phyloP scores from a whole-genome alignment of 345 rosid genomes.

The Syzygium grande region DNA sequence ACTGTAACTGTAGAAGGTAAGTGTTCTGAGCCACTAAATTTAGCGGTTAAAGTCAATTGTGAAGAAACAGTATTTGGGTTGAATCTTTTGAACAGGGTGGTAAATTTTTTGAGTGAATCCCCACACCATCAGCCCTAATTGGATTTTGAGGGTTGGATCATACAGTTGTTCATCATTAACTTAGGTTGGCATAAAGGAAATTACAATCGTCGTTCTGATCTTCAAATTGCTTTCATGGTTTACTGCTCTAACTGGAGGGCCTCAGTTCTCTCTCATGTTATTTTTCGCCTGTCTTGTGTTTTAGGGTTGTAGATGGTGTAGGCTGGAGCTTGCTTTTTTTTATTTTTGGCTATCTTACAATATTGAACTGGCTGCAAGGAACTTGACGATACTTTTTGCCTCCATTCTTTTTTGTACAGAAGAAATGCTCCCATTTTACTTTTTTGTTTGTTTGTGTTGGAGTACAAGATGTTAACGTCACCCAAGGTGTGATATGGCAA shows the following conservation, averaged over 20 bases:
- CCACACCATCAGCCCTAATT: neutral
- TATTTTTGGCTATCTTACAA: neutral
- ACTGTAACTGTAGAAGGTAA: constrained; percentile 77
- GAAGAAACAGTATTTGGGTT: constrained; percentile 92
- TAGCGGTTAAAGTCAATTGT: constrained; percentile 68
- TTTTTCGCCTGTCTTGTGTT: neutral
- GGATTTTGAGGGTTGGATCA: neutral
- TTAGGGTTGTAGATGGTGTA: neutral
- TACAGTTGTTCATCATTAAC: neutral
- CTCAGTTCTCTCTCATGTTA: neutral
- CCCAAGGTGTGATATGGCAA: neutral
- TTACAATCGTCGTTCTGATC: neutral
- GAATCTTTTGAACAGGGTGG: constrained; percentile 73
- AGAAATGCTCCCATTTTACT: neutral
- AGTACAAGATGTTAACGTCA: neutral
- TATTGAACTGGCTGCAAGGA: neutral
- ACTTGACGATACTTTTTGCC: neutral
- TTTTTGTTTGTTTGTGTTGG: neutral
- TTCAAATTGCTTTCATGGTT: neutral
- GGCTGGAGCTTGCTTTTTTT: neutral
- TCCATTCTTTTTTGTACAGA: neutral
- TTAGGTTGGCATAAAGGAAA: neutral
- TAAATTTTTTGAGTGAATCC: constrained; percentile 53
- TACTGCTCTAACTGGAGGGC: neutral
- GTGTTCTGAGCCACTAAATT: constrained; percentile 56